Conservation (phyloP, 805 yeast genomes). For the Candida ficus region DNA sequence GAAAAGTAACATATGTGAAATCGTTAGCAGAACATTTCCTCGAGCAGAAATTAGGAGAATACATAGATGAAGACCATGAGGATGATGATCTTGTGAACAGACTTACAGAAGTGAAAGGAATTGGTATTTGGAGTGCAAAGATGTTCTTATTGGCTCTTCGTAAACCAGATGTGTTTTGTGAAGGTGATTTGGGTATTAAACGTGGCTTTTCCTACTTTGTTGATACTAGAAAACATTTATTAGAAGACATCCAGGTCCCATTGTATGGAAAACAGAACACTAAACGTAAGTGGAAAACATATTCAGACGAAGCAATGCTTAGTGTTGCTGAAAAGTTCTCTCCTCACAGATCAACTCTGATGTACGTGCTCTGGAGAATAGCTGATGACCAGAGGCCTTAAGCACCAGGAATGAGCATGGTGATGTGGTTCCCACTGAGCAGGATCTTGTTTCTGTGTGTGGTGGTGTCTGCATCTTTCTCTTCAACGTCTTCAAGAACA, state of each 20-base stretch:
- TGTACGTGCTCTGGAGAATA: constrained; percentile 71
- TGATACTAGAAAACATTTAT: constrained; percentile 44
- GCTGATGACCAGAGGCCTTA: no score
- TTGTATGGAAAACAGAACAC: constrained; percentile 30
- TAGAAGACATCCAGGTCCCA: constrained; percentile 38
- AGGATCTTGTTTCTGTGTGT: constrained; percentile 54
- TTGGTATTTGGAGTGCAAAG: constrained; percentile 84
- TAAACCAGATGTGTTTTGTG: constrained; percentile 65
- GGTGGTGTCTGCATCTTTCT: constrained; percentile 42
- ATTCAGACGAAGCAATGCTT: constrained; percentile 53
- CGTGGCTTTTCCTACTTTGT: constrained; percentile 71
- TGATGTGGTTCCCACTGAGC: constrained; percentile 65
- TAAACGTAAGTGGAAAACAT: constrained; percentile 61
- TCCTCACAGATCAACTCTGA: constrained; percentile 66
- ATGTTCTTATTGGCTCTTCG: constrained; percentile 79
- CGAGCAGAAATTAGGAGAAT: constrained; percentile 28
- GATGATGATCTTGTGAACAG: constrained; percentile 44
- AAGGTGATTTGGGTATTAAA: constrained; percentile 80
- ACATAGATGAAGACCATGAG: constrained; percentile 9
- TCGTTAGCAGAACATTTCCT: constrained; percentile 48
- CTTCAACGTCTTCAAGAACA: constrained; percentile 78
- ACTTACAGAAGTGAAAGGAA: constrained; percentile 56
- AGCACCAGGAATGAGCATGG: constrained; percentile 64
- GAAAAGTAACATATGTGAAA: constrained; percentile 60
- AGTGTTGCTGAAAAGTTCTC: constrained; percentile 50